Evolutionary conservation across 2,329 filamentous ascomycete species (phyloP).

Genomic region (Fusarium sp.): DNA sequence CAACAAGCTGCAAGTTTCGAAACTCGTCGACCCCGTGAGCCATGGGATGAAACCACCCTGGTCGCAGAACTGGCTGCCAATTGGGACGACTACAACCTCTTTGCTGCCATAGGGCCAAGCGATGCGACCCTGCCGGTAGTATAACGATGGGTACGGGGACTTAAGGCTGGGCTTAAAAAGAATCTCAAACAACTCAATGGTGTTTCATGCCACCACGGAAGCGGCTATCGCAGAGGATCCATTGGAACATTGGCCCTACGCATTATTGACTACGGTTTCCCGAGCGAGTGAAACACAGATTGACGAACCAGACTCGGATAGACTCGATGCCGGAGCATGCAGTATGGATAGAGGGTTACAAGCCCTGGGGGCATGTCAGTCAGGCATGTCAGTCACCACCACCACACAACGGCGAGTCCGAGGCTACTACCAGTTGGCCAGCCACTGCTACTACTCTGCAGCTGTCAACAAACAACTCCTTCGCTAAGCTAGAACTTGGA

Average conservation of each 20-base stretch:
- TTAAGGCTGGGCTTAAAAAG: slow-evolving; percentile 14
- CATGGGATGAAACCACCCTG: slow-evolving; percentile 26
- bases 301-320: background rate
- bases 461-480: background rate
- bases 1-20: slow-evolving; percentile 27
- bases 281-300: slow-evolving; percentile 1
- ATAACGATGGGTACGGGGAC: slow-evolving; percentile 16
- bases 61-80: slow-evolving; percentile 21
- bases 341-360: background rate
- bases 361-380: background rate
- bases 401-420: background rate
- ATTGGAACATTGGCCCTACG: slow-evolving; percentile 32
- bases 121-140: slow-evolving; percentile 26
- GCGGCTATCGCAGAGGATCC: slow-evolving; percentile 28
- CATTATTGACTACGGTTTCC: slow-evolving; percentile 4
- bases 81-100: slow-evolving; percentile 20
- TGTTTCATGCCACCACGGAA: slow-evolving; percentile 27
- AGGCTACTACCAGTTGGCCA: background rate
- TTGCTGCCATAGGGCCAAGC: slow-evolving; percentile 31
- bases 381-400: background rate
- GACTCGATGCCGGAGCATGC: background rate
- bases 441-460: background rate
- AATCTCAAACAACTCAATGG: slow-evolving; percentile 32
- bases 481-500: background rate
- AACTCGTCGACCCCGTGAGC: slow-evolving; percentile 16